Conservation (phyloP, 257 asterid genomes). For the Mitragyna speciosa region DNA sequence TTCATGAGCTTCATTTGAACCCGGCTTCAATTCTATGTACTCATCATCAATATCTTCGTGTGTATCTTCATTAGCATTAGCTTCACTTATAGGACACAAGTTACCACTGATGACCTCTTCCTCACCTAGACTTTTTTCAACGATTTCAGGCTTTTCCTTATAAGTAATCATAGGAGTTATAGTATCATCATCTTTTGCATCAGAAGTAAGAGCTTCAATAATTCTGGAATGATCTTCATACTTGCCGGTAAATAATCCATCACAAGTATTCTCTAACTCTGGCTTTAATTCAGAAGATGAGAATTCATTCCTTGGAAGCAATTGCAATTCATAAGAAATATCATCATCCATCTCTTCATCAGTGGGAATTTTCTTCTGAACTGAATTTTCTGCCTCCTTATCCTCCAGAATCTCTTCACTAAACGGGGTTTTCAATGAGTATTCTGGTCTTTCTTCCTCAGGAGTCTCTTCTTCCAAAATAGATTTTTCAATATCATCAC, state of each 20-base stretch:
- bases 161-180: neutral
- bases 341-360: slow-evolving; percentile 37
- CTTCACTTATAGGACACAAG: neutral
- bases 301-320: slow-evolving; percentile 19
- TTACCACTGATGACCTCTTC: neutral
- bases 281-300: neutral
- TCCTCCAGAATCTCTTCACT: neutral
- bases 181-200: slow-evolving; percentile 5
- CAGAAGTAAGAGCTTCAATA: slow-evolving; percentile 3
- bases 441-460: neutral
- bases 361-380: slow-evolving; percentile 8
- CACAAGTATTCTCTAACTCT: slow-evolving; percentile 10
- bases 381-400: slow-evolving; percentile 8
- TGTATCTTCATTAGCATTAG: neutral
- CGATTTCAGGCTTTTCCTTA: slow-evolving; percentile 14
- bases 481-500: neutral
- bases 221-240: neutral
- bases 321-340: slow-evolving; percentile 45
- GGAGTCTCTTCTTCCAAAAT: neutral
- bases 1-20: neutral
- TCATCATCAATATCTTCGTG: slow-evolving; percentile 42
- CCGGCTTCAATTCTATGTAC: slow-evolving; percentile 52
- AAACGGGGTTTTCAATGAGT: neutral
- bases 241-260: neutral
- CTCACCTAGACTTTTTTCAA: neutral